Evolutionary conservation across 108 stramenopile species (phyloP).

Genomic region (Thalassiosira profunda): DNA sequence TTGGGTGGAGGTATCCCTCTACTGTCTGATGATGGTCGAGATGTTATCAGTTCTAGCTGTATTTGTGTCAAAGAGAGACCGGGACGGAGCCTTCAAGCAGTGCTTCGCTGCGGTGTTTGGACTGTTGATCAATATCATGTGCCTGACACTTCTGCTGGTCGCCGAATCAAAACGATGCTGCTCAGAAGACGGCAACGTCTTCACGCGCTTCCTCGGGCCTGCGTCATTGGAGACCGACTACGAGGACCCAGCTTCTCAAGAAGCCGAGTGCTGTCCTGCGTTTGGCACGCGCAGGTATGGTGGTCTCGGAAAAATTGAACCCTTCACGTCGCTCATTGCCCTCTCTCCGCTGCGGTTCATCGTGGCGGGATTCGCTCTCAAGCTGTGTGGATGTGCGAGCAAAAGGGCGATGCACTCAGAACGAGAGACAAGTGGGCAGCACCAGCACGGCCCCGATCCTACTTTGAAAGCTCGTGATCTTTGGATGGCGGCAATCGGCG

Average conservation of each 20-base stretch:
- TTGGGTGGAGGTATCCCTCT: slow-evolving; percentile 60
- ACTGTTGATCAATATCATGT: slow-evolving; percentile 46
- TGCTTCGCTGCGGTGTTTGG: slow-evolving; percentile 50
- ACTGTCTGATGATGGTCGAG: slow-evolving; percentile 54
- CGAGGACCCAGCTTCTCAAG: too few species aligned
- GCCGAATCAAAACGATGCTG: slow-evolving; percentile 80
- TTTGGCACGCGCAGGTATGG: slow-evolving; percentile 72
- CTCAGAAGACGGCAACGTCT: slow-evolving; percentile 5
- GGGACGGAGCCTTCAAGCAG: too few species aligned
- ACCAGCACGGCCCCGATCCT: neutral
- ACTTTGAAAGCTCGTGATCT: slow-evolving; percentile 50
- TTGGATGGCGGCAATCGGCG: slow-evolving; percentile 74
- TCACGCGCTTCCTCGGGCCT: too few species aligned
- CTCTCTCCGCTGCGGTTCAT: slow-evolving; percentile 67
- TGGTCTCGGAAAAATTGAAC: slow-evolving; percentile 82
- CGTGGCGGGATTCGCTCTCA: slow-evolving; percentile 27
- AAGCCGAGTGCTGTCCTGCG: slow-evolving; percentile 32
- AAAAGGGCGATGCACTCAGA: slow-evolving; percentile 5
- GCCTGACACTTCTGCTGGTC: slow-evolving; percentile 60
- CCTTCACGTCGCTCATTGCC: slow-evolving; percentile 69
- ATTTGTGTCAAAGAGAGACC: too few species aligned
- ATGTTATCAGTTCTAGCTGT: slow-evolving; percentile 23
- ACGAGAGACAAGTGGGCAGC: too few species aligned
- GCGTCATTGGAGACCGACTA: too few species aligned
- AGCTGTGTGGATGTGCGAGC: slow-evolving; percentile 18